Percentiles rank a stretch among this genome's conserved stretches.
phyloP scores from a whole-genome alignment of 495 filamentous ascomycete genomes.

The Talaromyces ruber region DNA sequence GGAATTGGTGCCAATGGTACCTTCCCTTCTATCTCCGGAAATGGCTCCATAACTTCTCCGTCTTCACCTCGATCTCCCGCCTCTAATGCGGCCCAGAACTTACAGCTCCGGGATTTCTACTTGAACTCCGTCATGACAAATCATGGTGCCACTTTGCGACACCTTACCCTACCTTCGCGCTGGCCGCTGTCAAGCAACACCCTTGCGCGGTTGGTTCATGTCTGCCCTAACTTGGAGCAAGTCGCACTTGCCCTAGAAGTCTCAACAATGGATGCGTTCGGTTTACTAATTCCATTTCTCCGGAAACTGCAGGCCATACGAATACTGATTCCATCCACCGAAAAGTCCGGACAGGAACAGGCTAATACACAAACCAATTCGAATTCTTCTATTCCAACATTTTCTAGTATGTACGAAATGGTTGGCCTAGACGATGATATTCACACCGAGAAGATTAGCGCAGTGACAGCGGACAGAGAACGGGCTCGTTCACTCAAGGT shows the following conservation, averaged over 20 bases:
- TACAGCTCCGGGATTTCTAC: slow-evolving; percentile 34
- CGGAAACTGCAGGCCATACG: slow-evolving; percentile 34
- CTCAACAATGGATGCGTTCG: slow-evolving; percentile 31
- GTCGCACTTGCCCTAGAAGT: slow-evolving; percentile 40
- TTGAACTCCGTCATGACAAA: slow-evolving; percentile 33
- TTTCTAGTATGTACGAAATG: slow-evolving; percentile 4
- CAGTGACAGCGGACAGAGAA: slow-evolving; percentile 24
- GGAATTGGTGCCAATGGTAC: slow-evolving; percentile 10
- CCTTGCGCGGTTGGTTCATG: slow-evolving; percentile 41
- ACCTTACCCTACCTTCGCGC: slow-evolving; percentile 47
- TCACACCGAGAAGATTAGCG: slow-evolving; percentile 23
- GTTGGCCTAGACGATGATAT: slow-evolving; percentile 30
- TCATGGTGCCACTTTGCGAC: slow-evolving; percentile 43
- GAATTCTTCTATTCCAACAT: background rate
- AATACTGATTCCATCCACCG: slow-evolving; percentile 30
- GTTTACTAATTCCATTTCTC: slow-evolving; percentile 39
- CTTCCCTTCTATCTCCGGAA: background rate
- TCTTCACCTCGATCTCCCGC: slow-evolving; percentile 17
- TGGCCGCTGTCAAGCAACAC: slow-evolving; percentile 44
- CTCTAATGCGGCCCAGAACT: slow-evolving; percentile 14
- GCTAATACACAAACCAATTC: background rate
- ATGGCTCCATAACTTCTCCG: background rate
- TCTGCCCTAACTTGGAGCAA: slow-evolving; percentile 52
- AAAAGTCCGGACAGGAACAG: background rate
- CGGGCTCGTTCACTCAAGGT: slow-evolving; percentile 27